Percentiles rank a stretch among this genome's conserved stretches.
phyloP scores from a whole-genome alignment of 2,329 filamentous ascomycete species.

The Exophiala lecanii-corni region DNA sequence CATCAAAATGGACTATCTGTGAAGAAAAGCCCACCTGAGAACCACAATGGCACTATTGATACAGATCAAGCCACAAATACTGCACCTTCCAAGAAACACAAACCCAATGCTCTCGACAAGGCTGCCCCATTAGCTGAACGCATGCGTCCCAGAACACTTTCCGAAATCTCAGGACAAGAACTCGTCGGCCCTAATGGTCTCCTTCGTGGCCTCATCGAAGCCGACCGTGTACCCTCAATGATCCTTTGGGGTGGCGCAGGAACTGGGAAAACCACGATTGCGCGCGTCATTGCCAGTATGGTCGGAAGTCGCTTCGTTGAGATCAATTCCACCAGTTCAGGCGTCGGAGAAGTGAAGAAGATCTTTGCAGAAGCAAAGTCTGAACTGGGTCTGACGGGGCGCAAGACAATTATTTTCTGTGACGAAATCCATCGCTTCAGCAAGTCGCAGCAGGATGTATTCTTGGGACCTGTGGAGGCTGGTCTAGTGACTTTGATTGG shows the following conservation, averaged over 20 bases:
- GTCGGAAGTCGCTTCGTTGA: slow-evolving; percentile 86
- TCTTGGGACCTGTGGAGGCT: slow-evolving; percentile 84
- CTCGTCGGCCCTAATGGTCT: slow-evolving; percentile 82
- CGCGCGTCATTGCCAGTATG: slow-evolving; percentile 77
- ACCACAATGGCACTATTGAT: not conserved
- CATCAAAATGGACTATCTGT: not conserved
- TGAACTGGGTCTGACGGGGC: slow-evolving; percentile 73
- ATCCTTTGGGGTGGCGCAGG: slow-evolving; percentile 66
- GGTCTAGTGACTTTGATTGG: slow-evolving; percentile 89
- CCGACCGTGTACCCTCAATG: slow-evolving; percentile 85
- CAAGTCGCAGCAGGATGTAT: slow-evolving; percentile 91
- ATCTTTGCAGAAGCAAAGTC: slow-evolving; percentile 79
- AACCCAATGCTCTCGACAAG: slow-evolving; percentile 58
- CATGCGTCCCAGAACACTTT: slow-evolving; percentile 79
- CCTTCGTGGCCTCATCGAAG: slow-evolving; percentile 77
- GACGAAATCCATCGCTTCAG: slow-evolving; percentile 93
- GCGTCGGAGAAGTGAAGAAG: slow-evolving; percentile 87
- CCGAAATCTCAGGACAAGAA: slow-evolving; percentile 87
- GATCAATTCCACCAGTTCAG: slow-evolving; percentile 87
- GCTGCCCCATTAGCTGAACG: slow-evolving; percentile 85
- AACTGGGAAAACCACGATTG: slow-evolving; percentile 64
- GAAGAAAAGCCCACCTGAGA: not conserved
- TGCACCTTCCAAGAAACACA: slow-evolving; percentile 58
- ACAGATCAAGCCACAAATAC: not conserved
- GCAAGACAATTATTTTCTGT: slow-evolving; percentile 94